phyloP scores from a whole-genome alignment of 2,329 filamentous ascomycete species.

The Colletotrichum gigasporum region DNA sequence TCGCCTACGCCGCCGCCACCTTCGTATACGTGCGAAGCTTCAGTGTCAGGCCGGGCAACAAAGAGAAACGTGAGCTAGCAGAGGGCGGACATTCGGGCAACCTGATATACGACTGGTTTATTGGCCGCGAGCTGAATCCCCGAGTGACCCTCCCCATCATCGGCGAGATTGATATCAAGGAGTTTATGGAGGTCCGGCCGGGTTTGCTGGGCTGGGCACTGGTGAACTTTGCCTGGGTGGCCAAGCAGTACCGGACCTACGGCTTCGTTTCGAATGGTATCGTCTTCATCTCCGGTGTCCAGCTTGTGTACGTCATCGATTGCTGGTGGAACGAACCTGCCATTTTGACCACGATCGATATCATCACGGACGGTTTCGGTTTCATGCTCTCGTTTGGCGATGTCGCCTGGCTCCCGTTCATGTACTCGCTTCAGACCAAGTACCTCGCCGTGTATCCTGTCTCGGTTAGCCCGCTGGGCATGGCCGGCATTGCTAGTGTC shows the following conservation, averaged over 20 bases:
- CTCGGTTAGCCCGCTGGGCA: slow-evolving; percentile 75
- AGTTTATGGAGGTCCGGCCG: slow-evolving; percentile 89
- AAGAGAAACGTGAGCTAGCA: slow-evolving; percentile 79
- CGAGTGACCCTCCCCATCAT: slow-evolving; percentile 81
- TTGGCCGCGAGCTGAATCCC: slow-evolving; percentile 94
- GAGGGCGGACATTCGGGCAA: slow-evolving; percentile 85
- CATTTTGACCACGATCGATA: slow-evolving; percentile 92
- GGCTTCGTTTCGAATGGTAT: slow-evolving; percentile 89
- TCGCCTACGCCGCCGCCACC: slow-evolving; percentile 76
- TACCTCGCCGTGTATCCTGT: slow-evolving; percentile 87
- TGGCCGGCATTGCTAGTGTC: slow-evolving; percentile 72
- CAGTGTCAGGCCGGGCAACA: slow-evolving; percentile 78
- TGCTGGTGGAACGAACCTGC: slow-evolving; percentile 87
- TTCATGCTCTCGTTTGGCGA: slow-evolving; percentile 96
- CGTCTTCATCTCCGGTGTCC: slow-evolving; percentile 78
- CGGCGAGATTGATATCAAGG: slow-evolving; percentile 89
- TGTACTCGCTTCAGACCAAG: slow-evolving; percentile 84
- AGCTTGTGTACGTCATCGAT: slow-evolving; percentile 86
- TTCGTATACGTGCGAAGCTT: slow-evolving; percentile 89
- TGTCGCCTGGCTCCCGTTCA: slow-evolving; percentile 90
- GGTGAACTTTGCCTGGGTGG: slow-evolving; percentile 84
- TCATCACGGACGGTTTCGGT: slow-evolving; percentile 92
- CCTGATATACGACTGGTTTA: slow-evolving; percentile 91
- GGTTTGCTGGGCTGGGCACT: slow-evolving; percentile 91
- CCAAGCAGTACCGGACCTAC: slow-evolving; percentile 86